phyloP scores from a whole-genome alignment of 441 rosid species.

The Corymbia calophylla region DNA sequence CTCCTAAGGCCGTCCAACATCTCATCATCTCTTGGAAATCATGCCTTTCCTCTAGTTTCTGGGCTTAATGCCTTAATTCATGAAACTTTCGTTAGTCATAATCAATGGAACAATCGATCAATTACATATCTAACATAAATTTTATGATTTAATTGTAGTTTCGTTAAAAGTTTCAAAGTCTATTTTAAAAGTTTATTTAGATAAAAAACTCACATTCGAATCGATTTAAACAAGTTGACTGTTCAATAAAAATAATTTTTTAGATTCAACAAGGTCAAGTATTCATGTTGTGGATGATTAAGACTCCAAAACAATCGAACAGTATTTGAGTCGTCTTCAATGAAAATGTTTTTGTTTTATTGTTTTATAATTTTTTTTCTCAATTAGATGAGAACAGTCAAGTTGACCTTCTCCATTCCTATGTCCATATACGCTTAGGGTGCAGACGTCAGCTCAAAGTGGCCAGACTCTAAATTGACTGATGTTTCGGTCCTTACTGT shows the following conservation, averaged over 20 bases:
- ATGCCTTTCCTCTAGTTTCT: not conserved
- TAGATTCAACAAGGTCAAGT: not conserved
- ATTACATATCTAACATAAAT: no score
- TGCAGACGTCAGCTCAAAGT: not conserved
- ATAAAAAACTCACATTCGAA: not conserved
- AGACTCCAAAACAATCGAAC: not conserved
- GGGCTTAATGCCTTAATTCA: not conserved
- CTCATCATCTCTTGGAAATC: not conserved
- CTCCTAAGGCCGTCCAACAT: not conserved
- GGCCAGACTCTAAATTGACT: not conserved
- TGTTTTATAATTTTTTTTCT: not conserved
- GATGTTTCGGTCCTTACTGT: not conserved
- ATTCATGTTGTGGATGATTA: not conserved
- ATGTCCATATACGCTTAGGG: not conserved
- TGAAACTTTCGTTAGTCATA: no score
- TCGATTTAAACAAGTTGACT: not conserved
- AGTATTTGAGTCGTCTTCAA: no score
- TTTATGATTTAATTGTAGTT: not conserved
- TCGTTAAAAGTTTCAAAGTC: rapidly evolving
- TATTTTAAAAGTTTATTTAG: no score
- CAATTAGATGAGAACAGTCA: not conserved
- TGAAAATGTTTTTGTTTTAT: not conserved
- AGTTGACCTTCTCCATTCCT: not conserved
- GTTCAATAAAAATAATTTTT: rapidly evolving
- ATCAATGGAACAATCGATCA: no score